Percentiles rank a stretch among this genome's conserved stretches.
Conservation (phyloP, 2,329 filamentous ascomycete species). For the Trichophyton rubrum region DNA sequence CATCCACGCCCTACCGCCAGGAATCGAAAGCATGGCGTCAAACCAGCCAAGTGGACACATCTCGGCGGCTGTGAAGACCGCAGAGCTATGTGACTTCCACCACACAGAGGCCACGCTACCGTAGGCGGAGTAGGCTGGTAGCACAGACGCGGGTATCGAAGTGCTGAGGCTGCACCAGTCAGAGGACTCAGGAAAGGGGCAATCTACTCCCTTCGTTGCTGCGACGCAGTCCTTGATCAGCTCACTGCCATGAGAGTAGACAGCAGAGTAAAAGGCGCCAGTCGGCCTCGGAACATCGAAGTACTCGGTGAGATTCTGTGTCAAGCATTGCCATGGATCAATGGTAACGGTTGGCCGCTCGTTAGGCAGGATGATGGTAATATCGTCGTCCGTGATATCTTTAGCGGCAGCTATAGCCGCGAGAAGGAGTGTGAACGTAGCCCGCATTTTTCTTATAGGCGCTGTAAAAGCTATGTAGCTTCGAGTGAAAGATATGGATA, state of each 20-base stretch:
- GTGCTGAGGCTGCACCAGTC: constrained; percentile 5
- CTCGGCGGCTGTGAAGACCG: not conserved
- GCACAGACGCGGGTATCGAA: not conserved
- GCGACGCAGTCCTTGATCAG: constrained; percentile 3
- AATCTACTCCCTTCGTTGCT: not conserved
- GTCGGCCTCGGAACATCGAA: constrained; percentile 5
- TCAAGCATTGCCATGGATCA: constrained; percentile 5
- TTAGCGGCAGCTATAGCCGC: not conserved
- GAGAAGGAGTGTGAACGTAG: not conserved
- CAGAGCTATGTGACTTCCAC: constrained; percentile 6
- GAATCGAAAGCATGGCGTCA: constrained; percentile 1
- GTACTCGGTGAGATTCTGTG: constrained; percentile 5
- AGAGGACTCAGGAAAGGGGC: constrained; percentile 3
- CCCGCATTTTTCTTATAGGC: not conserved
- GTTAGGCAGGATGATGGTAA: not conserved
- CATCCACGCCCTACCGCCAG: constrained; percentile 3
- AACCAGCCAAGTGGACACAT: constrained; percentile 1
- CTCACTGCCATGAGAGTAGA: constrained; percentile 4
- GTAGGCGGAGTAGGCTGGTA: constrained; percentile 4
- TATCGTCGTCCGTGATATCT: not conserved
- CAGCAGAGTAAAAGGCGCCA: not conserved
- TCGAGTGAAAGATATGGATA: not conserved
- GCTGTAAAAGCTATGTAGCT: not conserved
- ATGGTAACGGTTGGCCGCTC: not conserved
- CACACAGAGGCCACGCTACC: constrained; percentile 3